Percentiles rank a stretch among this genome's conserved stretches.
Evolutionary conservation across 495 filamentous ascomycete species (phyloP).

Genomic region (Aspergillus ellipticus): DNA sequence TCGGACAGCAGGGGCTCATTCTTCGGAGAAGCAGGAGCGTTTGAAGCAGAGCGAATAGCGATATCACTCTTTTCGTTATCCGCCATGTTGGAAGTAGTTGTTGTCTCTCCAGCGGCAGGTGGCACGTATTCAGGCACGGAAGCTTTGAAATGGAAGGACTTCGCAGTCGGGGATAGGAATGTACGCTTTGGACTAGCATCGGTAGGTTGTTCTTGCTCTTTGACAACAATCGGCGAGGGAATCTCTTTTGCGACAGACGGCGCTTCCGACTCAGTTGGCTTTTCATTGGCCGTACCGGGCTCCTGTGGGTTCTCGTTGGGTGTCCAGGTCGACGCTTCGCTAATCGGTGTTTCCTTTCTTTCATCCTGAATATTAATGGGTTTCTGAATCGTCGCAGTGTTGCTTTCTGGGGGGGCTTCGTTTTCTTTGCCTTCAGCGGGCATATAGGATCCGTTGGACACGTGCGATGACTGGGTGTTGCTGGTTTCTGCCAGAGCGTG

Average conservation of each 20-base stretch:
- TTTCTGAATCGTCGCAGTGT: not conserved
- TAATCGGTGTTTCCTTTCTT: slow-evolving; percentile 31
- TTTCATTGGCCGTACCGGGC: slow-evolving; percentile 21
- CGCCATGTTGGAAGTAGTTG: not conserved
- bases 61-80: slow-evolving; percentile 16
- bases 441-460: slow-evolving; percentile 19
- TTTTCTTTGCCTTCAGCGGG: slow-evolving; percentile 48
- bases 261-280: slow-evolving; percentile 9
- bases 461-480: slow-evolving; percentile 34
- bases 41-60: slow-evolving; percentile 31
- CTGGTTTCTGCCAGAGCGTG: slow-evolving; percentile 40
- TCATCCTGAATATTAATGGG: slow-evolving; percentile 14
- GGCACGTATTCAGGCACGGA: slow-evolving; percentile 46
- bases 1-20: slow-evolving; percentile 12
- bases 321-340: slow-evolving; percentile 41
- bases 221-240: not conserved
- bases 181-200: slow-evolving; percentile 25
- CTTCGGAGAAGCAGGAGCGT: slow-evolving; percentile 20
- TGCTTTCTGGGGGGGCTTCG: slow-evolving; percentile 23
- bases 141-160: slow-evolving; percentile 61
- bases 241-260: not conserved
- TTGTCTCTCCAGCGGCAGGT: slow-evolving; percentile 31
- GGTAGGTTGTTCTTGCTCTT: slow-evolving; percentile 14
- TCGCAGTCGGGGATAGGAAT: slow-evolving; percentile 61
- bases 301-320: slow-evolving; percentile 39